These are phyloP conservation scores for Apophysomyces variabilis DNA, from an alignment of 371 early-diverging fungal genomes.

Conservation along the genomic window DNA sequence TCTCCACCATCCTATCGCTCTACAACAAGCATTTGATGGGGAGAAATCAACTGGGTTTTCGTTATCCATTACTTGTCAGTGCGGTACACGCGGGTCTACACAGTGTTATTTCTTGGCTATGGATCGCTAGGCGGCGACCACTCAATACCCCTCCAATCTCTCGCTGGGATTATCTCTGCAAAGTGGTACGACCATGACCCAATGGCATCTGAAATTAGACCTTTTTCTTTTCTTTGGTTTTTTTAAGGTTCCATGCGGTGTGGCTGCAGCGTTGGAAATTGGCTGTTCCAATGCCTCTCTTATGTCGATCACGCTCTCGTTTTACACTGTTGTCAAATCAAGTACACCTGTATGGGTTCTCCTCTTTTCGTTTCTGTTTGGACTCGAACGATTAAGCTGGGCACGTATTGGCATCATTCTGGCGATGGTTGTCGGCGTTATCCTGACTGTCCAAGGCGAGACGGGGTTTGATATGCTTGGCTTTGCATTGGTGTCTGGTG, in stretches of 20 bases:
- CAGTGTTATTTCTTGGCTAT: constrained; percentile 47
- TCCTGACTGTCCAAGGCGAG: constrained; percentile 81
- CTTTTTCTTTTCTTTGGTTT: neutral
- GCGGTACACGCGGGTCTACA: constrained; percentile 70
- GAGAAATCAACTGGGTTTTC: constrained; percentile 73
- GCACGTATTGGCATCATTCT: constrained; percentile 71
- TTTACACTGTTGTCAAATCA: constrained; percentile 94
- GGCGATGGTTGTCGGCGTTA: constrained; percentile 81
- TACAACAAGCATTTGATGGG: constrained; percentile 83
- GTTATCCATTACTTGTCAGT: constrained; percentile 79
- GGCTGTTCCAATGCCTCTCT: constrained; percentile 87
- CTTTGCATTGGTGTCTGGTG: constrained; percentile 64
- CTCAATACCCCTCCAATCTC: constrained; percentile 25
- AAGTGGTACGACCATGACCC: constrained; percentile 44
- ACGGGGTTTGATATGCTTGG: constrained; percentile 74
- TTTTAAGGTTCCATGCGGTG: constrained; percentile 79
- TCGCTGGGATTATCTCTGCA: constrained; percentile 50
- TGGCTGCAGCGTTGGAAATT: constrained; percentile 88
- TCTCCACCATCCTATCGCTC: constrained; percentile 75
- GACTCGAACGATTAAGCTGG: constrained; percentile 75
- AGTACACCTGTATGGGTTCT: constrained; percentile 87
- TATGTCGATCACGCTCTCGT: constrained; percentile 82
- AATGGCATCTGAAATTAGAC: neutral
- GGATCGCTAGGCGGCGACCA: constrained; percentile 35
- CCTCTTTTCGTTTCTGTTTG: constrained; percentile 86